Base-by-base conservation (phyloP, 2,329 filamentous ascomycete species). In the Ascochyta viciae-villosae region DNA sequence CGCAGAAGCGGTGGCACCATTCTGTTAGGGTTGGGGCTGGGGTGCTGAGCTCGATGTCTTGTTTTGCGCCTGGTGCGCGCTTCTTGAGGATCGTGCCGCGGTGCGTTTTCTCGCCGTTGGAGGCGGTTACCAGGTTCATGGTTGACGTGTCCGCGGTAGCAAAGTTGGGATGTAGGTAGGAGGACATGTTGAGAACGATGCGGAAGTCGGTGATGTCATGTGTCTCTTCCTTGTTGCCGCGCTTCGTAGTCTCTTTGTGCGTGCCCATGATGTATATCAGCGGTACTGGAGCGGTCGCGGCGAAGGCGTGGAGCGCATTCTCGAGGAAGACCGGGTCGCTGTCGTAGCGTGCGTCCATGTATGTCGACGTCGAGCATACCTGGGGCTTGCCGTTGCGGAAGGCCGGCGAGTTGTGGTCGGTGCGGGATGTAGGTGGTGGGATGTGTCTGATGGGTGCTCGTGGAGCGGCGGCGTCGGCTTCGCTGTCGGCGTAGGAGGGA, bases 1-100 rank as follows among this genome's bases (percentile, higher is more conserved):
- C 82, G 65, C 85, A 87, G 75, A 86, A 93, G 35, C 83, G 82
- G 54, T 88, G 83, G 64, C 88, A 91, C 89, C 89, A 92, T 55
- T 87, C 83, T 22, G 71, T 72, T 10, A 87, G 19, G 65, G 75
- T 33, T 66, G 81, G 67, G 74, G 77, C 44, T 6, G 56, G 64
- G 24, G 63, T 58, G 10, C 79, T 78, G 10, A 82, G 71, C 62
- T 83, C 80, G 51, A 83, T 73, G 56, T 77, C 77, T 56, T 79
- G 76, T 48, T 72, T 76, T 26, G 66, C 69, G 4, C 77, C 78
- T 2, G 83, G 81, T 0, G 81, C 85, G 4, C 82, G 76, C 5
- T 76, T 81, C 53, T 81, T 79, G 15, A 86, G 78, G 46, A 87
- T 78, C 4, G 86, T 86, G 19, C 89, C 89, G n/a, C 89, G 87